Conservation (phyloP, 106 monocot species). For the Agapanthus africanus region DNA sequence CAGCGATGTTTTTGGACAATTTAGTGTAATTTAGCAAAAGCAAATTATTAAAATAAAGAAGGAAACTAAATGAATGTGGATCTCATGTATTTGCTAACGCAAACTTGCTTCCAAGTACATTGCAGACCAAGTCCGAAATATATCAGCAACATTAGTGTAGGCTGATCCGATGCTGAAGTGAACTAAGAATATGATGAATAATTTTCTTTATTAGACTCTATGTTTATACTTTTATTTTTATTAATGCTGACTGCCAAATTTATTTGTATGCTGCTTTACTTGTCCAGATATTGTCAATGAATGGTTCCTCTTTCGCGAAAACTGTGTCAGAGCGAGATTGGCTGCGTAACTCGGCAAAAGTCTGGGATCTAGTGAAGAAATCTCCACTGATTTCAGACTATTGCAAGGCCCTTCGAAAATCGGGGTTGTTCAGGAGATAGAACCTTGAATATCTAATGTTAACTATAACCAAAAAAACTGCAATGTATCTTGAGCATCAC, state of each 20-base stretch:
- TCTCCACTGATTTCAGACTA: constrained; percentile 60
- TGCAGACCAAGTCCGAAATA: not conserved
- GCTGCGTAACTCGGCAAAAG: constrained; percentile 55
- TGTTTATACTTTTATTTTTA: not conserved
- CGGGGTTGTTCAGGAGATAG: constrained; percentile 59
- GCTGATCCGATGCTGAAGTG: too few relatives aligned
- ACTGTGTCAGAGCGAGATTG: constrained; percentile 65
- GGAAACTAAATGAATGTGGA: too few relatives aligned
- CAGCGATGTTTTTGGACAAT: too few relatives aligned
- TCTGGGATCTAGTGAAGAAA: constrained; percentile 72
- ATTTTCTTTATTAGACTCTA: not conserved
- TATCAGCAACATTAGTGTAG: not conserved
- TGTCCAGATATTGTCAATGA: constrained; percentile 58
- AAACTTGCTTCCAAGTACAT: not conserved
- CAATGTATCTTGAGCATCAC: not conserved
- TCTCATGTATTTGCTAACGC: not conserved
- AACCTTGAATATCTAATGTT: not conserved
- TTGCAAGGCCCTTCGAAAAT: constrained; percentile 44
- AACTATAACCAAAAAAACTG: not conserved
- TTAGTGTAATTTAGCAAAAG: too few relatives aligned
- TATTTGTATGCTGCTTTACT: not conserved
- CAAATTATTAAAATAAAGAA: too few relatives aligned
- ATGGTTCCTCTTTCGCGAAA: constrained; percentile 36
- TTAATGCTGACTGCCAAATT: not conserved
- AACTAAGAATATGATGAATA: not conserved